Evolutionary conservation across 306 rosid genomes (phyloP).

Genomic region (Inga oerstediana): DNA sequence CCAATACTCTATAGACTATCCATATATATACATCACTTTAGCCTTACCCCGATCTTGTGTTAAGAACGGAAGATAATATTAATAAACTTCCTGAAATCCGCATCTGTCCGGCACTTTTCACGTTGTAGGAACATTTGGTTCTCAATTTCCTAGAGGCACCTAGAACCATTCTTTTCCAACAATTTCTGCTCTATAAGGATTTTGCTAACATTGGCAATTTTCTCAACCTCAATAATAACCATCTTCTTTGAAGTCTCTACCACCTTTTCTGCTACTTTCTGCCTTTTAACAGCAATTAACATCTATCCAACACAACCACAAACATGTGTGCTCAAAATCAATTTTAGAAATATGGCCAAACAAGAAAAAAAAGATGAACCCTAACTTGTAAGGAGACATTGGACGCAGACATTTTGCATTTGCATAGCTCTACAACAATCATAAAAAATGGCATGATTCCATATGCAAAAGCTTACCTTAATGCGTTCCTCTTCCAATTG

Average conservation of each 20-base stretch:
- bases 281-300: constrained; percentile 81
- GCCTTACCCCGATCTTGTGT: too few relatives aligned
- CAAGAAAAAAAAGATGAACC: constrained; percentile 17
- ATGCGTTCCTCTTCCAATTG: constrained; percentile 97
- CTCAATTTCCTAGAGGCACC: constrained; percentile 76
- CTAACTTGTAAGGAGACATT: constrained; percentile 22
- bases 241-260: constrained; percentile 80
- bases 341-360: neutral
- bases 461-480: constrained; percentile 53
- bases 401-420: neutral
- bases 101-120: constrained; percentile 85
- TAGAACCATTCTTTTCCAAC: constrained; percentile 72
- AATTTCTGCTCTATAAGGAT: constrained; percentile 88
- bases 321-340: constrained; percentile 24
- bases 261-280: constrained; percentile 82
- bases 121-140: constrained; percentile 78
- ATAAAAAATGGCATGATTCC: constrained; percentile 25
- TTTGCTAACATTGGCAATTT: constrained; percentile 84
- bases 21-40: too few relatives aligned
- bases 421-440: neutral
- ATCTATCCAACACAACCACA: constrained; percentile 53
- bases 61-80: constrained; percentile 33
- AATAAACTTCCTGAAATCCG: constrained; percentile 43
- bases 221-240: constrained; percentile 96
- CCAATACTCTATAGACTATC: too few relatives aligned